These are phyloP conservation scores for Kalanchoe fedtschenkoi DNA, from an alignment of 164 flowering plant genomes.

Conservation along the genomic window DNA sequence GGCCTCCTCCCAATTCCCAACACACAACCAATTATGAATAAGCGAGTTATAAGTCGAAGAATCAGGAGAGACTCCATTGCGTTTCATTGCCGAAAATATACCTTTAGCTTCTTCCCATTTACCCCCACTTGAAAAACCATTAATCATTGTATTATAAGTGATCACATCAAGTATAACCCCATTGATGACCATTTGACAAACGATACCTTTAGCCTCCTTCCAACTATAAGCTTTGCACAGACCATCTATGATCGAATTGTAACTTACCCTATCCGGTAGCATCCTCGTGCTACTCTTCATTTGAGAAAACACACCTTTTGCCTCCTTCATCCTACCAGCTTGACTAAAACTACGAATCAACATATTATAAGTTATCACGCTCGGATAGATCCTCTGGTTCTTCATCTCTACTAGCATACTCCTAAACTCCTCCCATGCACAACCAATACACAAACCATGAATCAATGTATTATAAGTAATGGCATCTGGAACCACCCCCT, in stretches of 20 bases:
- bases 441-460: conserved; percentile 33
- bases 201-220: conserved; percentile 23
- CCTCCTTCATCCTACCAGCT: conserved; percentile 23
- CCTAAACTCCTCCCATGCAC: conserved; percentile 43
- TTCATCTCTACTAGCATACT: conserved; percentile 63
- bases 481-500: conserved; percentile 31
- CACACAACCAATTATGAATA: background rate
- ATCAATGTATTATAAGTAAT: conserved; percentile 43
- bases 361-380: conserved; percentile 33
- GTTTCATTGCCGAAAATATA: conserved; percentile 22
- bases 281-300: conserved; percentile 30
- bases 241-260: conserved; percentile 23
- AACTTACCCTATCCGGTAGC: conserved; percentile 25
- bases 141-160: conserved; percentile 29
- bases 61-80: conserved; percentile 22
- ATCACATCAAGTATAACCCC: conserved; percentile 25
- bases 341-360: conserved; percentile 29
- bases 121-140: conserved; percentile 21
- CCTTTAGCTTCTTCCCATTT: conserved; percentile 28
- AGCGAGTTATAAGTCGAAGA: conserved; percentile 5
- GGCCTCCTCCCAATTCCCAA: background rate
- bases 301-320: conserved; percentile 19
- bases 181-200: conserved; percentile 29
- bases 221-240: conserved; percentile 30
- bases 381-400: conserved; percentile 38